Evolutionary conservation across 768 basidiomycete species (phyloP), one percentile per base, ranked within the genome.

Genomic region (Lentinula sp.): DNA sequence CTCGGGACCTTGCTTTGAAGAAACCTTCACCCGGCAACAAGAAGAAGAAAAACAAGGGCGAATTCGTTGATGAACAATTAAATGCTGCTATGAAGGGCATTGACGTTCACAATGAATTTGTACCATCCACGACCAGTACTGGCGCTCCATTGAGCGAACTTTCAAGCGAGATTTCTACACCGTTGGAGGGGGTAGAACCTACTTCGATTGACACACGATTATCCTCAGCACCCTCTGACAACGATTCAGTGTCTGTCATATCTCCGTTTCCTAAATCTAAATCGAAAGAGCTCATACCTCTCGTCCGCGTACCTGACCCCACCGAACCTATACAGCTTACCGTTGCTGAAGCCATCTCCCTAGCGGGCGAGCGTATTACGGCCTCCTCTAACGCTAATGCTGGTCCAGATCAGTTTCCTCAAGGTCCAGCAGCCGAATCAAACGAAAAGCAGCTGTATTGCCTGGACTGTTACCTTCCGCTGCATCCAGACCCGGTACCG

Each of bases 401-500:
- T 32, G 39, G 32, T 11, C 61, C 54, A 56, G 53, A 63, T 15
- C 71, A 75, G 62, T 74, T 78, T 5, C 70, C 76, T 28, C 65
- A 73, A 3, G 76, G 75, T 63, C 65, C 76, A 21, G 80, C 76
- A 16, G 72, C 71, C 4, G 66, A 73, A 32, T 67, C 74, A 43
- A 67, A 76, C 55, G 69, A 70, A 13, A 78, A 81, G 42, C 76
- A 78, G 59, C 67, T 80, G 18, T 97, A 93, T 74, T 99, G 96
- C 70, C 78, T 83, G 1, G 91, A 93, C 69, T 99, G 96, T 70
- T 98, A 91, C 72, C 78, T 97, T 50, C 97, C 97, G 15, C 74
- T 98, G 28, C 87, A 95, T 61, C 93, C 94, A 10, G 97, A 99
- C 73, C 97, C 96, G 1, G 85, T 84, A 68, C 95, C 95, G 2